Evolutionary conservation across 257 asterid genomes (phyloP), one percentile per base, ranked within the genome.

Genomic region (Salvia rosmarinus): DNA sequence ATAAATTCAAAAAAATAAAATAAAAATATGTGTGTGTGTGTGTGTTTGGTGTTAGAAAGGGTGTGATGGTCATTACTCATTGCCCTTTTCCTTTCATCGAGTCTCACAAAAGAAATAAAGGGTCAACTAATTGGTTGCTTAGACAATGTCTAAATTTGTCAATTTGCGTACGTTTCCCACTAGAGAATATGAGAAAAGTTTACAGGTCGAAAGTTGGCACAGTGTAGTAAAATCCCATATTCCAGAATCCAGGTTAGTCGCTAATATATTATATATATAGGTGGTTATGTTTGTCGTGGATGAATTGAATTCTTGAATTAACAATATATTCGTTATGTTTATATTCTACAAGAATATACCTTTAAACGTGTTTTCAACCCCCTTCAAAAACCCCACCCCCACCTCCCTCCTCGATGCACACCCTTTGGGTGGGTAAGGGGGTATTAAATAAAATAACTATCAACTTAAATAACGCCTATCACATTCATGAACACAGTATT

Each of bases 191-290:
- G 54, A 47, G 3, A 43, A 56, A 42, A 7, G 16, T 19, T 16
- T 10, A 39, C 13, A 21, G 9, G 28, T 43, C 5, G 7, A 20
- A 68, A 67, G 21, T 32, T 39, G 32, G 49, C 46, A 64, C 7
- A 28, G 46, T 42, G 21, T 64, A 59, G 44, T 34, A 28, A 39
- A 25, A 55, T 73, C 30, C 3, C 77, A 71, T 46, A 71, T 30
- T 35, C 39, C 7, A 32, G 43, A 37, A 5, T 37, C 42, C 9
- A 37, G 42, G 9, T 8, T 6, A 37, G 0, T 37, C 56, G 56
- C 17, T 50, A 50, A 52, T 20, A 2, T 52, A 52, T 54, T 51
- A 10, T 25, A 20, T n/a, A n/a, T n/a, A n/a, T n/a, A n/a, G n/a
- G n/a, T n/a, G n/a, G n/a, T n/a, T n/a, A n/a, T n/a, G n/a, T n/a